Conservation (phyloP, 2,329 filamentous ascomycete species). For the Diaporthe eres region DNA sequence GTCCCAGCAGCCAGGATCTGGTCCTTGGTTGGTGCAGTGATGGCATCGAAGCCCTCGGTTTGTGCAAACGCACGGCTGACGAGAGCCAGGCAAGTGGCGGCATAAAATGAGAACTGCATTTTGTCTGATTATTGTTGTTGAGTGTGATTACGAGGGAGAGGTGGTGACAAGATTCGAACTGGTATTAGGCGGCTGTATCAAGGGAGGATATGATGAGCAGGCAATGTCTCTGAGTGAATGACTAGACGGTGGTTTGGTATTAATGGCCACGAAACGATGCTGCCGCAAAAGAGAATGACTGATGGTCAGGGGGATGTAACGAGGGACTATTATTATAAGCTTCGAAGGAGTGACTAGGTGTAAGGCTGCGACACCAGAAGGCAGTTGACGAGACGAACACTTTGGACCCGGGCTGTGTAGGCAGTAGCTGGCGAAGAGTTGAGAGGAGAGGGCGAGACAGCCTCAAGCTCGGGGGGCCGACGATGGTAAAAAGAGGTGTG, state of each 20-base stretch:
- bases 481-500: slow-evolving; percentile 34
- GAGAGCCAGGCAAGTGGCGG: slow-evolving; percentile 66
- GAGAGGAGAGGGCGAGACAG: background rate
- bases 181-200: slow-evolving; percentile 15
- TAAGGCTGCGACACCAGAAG: slow-evolving; percentile 35
- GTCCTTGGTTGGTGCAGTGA: slow-evolving; percentile 61
- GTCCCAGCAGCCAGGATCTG: slow-evolving; percentile 63
- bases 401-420: slow-evolving; percentile 18
- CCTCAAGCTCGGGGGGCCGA: background rate
- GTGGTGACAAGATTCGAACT: background rate
- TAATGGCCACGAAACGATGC: slow-evolving; percentile 24
- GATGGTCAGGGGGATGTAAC: slow-evolving; percentile 29
- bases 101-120: slow-evolving; percentile 67
- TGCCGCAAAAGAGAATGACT: slow-evolving; percentile 35
- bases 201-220: slow-evolving; percentile 20
- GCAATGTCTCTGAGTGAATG: slow-evolving; percentile 31
- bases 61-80: slow-evolving; percentile 66
- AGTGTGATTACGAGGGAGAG: slow-evolving; percentile 37
- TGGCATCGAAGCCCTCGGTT: slow-evolving; percentile 68
- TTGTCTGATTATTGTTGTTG: slow-evolving; percentile 52
- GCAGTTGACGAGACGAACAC: slow-evolving; percentile 32
- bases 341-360: slow-evolving; percentile 38
- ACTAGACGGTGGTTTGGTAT: slow-evolving; percentile 29
- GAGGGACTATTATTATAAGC: slow-evolving; percentile 34
- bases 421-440: slow-evolving; percentile 18